Percentiles rank a stretch among this genome's conserved stretches.
Evolutionary conservation across 2,329 filamentous ascomycete species (phyloP).

Genomic region (Colletotrichum orchidophilum): DNA sequence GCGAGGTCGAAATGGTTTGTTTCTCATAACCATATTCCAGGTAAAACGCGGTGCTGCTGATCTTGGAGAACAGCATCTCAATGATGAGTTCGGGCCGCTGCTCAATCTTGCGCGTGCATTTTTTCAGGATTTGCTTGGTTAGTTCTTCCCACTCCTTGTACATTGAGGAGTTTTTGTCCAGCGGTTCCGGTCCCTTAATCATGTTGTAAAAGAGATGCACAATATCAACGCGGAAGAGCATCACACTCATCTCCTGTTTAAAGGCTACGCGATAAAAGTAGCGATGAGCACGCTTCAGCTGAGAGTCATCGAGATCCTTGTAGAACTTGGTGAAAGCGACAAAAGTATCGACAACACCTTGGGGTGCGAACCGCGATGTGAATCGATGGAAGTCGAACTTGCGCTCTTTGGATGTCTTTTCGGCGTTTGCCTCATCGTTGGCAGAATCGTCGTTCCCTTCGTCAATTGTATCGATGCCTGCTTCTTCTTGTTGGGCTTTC

Average conservation of each 20-base stretch:
- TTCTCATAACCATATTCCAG: constrained; percentile 91
- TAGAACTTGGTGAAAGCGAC: constrained; percentile 83
- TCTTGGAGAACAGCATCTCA: constrained; percentile 95
- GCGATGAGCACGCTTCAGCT: constrained; percentile 90
- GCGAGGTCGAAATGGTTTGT: constrained; percentile 70
- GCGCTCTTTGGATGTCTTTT: constrained; percentile 79
- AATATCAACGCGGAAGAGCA: constrained; percentile 92
- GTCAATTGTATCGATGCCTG: constrained; percentile 55
- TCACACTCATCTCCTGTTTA: constrained; percentile 89
- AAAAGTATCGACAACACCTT: constrained; percentile 90
- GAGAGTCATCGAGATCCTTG: constrained; percentile 78
- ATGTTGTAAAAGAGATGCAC: constrained; percentile 88
- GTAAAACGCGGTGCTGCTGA: constrained; percentile 82
- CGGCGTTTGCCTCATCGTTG: constrained; percentile 76
- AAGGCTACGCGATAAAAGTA: constrained; percentile 95
- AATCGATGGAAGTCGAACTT: constrained; percentile 95
- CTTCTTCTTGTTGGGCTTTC: constrained; percentile 63
- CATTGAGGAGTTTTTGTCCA: constrained; percentile 72
- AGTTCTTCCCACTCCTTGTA: constrained; percentile 94
- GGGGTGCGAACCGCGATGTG: constrained; percentile 80
- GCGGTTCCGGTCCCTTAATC: constrained; percentile 85
- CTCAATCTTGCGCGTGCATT: constrained; percentile 84
- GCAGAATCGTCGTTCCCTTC: constrained; percentile 74
- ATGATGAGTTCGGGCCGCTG: constrained; percentile 86
- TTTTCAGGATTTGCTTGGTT: constrained; percentile 82